Evolutionary conservation across 192 early-diverging fungal genomes (phyloP).

Genomic region (Coemansia sp.): DNA sequence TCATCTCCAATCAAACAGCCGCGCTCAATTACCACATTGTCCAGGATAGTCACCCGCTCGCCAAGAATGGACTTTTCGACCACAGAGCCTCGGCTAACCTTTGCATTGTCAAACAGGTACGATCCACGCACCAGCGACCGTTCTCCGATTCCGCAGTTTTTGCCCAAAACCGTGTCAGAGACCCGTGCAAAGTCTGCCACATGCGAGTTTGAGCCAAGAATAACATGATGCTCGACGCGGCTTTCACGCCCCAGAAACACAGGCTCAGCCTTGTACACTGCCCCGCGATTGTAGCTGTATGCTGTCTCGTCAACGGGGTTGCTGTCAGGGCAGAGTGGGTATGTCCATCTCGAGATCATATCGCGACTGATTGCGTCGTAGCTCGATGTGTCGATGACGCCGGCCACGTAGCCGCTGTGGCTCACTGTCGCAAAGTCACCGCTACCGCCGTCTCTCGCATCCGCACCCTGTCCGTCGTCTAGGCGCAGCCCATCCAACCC

Average conservation of each 20-base stretch:
- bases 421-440: background rate
- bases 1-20: slow-evolving; percentile 76
- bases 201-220: slow-evolving; percentile 72
- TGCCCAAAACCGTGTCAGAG: slow-evolving; percentile 79
- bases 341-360: slow-evolving; percentile 88
- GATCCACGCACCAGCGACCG: slow-evolving; percentile 76
- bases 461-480: background rate
- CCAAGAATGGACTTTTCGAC: slow-evolving; percentile 77
- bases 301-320: slow-evolving; percentile 65
- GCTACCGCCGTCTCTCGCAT: background rate
- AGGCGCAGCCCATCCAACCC: slow-evolving; percentile 49
- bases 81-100: slow-evolving; percentile 64
- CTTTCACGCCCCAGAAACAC: slow-evolving; percentile 69
- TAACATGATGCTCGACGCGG: slow-evolving; percentile 70
- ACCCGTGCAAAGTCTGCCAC: slow-evolving; percentile 74
- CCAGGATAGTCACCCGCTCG: slow-evolving; percentile 61
- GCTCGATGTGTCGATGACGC: slow-evolving; percentile 58
- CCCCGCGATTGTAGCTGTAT: slow-evolving; percentile 73
- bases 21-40: slow-evolving; percentile 63
- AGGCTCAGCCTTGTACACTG: slow-evolving; percentile 80
- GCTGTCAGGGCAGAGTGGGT: slow-evolving; percentile 90
- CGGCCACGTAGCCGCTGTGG: slow-evolving; percentile 59
- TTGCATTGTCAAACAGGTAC: slow-evolving; percentile 80
- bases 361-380: slow-evolving; percentile 75
- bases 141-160: slow-evolving; percentile 74